These are phyloP conservation scores for Castanea sativa DNA, from an alignment of 306 rosid genomes.

Conservation along the genomic window DNA sequence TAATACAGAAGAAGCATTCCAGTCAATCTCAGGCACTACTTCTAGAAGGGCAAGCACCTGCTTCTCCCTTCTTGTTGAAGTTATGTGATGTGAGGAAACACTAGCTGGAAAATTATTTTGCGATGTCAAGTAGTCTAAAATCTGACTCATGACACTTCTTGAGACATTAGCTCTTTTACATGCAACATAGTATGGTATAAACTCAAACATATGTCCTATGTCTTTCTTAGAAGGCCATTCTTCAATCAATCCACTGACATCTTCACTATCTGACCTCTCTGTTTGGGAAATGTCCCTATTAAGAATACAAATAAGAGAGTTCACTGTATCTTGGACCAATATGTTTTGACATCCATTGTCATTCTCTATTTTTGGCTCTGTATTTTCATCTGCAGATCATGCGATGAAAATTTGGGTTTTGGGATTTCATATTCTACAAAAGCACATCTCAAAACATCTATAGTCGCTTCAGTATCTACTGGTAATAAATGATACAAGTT, in stretches of 20 bases:
- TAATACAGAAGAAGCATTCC: constrained; percentile 74
- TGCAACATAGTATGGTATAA: constrained; percentile 79
- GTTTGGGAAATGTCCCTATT: constrained; percentile 41
- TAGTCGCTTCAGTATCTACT: no score
- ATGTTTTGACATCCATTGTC: constrained; percentile 36
- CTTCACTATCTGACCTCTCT: constrained; percentile 40
- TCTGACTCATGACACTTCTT: constrained; percentile 59
- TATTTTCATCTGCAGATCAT: no score
- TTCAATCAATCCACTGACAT: constrained; percentile 35
- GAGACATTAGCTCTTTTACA: constrained; percentile 66
- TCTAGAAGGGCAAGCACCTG: constrained; percentile 85
- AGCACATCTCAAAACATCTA: no score
- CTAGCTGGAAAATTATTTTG: constrained; percentile 37
- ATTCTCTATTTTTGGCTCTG: no score
- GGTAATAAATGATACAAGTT: no score
- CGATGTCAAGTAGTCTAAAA: constrained; percentile 71
- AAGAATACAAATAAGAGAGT: constrained; percentile 62
- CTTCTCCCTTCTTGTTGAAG: constrained; percentile 73
- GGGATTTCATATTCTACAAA: no score
- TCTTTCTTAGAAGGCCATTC: constrained; percentile 72
- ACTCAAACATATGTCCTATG: constrained; percentile 68
- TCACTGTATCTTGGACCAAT: constrained; percentile 69
- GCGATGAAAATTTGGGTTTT: no score
- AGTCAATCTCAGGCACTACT: constrained; percentile 72
- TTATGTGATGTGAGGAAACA: constrained; percentile 31